Percentiles rank a stretch among this genome's conserved stretches.
These are phyloP conservation scores for Aquilaria agallochum DNA, from an alignment of 441 rosid genomes.

Conservation along the genomic window DNA sequence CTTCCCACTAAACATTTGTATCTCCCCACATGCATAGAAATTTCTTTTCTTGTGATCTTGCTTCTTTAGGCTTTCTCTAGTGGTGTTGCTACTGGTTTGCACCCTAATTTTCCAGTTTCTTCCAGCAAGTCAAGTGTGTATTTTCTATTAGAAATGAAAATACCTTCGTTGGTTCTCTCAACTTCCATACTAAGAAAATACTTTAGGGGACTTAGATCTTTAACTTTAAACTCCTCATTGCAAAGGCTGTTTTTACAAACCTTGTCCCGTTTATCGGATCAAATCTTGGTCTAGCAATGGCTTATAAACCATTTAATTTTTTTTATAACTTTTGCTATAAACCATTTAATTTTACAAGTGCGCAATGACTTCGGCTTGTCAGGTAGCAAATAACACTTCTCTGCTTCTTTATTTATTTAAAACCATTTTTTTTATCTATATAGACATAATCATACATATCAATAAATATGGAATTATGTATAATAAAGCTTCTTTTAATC, in stretches of 20 bases:
- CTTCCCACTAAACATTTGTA: neutral
- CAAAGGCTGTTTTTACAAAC: too few relatives aligned
- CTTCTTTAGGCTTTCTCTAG: neutral
- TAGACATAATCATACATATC: neutral
- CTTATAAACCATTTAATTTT: slow-evolving; percentile 5
- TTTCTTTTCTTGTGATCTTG: neutral
- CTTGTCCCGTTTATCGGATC: too few relatives aligned
- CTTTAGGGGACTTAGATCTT: too few relatives aligned
- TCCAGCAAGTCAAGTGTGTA: neutral
- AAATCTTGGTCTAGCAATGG: slow-evolving; percentile 4
- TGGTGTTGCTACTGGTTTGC: neutral
- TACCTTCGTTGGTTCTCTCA: neutral
- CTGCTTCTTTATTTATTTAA: neutral
- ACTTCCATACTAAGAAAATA: neutral
- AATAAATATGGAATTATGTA: too few relatives aligned
- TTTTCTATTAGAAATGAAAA: neutral
- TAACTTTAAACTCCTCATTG: neutral
- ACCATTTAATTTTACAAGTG: slow-evolving; percentile 4
- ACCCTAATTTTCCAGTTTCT: neutral
- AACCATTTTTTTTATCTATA: slow-evolving; percentile 12
- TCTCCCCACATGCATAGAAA: neutral
- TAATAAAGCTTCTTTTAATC: too few relatives aligned
- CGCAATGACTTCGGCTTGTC: neutral
- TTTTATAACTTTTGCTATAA: neutral
- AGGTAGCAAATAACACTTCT: slow-evolving; percentile 2